A percentile compares a stretch with the other conserved stretches of the same genome.
Evolutionary conservation across 257 asterid species (phyloP).

Genomic region (Leonotis leonurus): DNA sequence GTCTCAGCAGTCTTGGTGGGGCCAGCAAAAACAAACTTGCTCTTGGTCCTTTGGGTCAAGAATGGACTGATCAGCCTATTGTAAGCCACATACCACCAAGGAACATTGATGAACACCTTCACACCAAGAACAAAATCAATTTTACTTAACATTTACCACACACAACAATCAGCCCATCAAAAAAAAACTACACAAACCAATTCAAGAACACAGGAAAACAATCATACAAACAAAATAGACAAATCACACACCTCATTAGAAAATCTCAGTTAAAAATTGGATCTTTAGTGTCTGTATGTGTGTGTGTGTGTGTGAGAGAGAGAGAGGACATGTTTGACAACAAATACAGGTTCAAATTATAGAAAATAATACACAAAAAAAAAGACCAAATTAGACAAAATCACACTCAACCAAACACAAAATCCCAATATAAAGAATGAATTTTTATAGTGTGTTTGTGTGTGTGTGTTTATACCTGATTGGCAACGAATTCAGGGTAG

Average conservation of each 20-base stretch:
- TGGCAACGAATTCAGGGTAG: slow-evolving; percentile 93
- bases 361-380: too few species aligned
- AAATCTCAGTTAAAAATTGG: too few species aligned
- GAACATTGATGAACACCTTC: slow-evolving; percentile 92
- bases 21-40: slow-evolving; percentile 98
- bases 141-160: not conserved
- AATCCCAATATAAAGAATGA: not conserved
- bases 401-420: not conserved
- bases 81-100: slow-evolving; percentile 98
- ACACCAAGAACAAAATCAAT: not conserved
- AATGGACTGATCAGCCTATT: slow-evolving; percentile 82
- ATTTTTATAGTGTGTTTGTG: too few species aligned
- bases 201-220: too few species aligned
- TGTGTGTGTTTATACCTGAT: slow-evolving; percentile 55
- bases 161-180: not conserved
- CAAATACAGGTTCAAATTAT: too few species aligned
- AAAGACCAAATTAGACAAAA: too few species aligned
- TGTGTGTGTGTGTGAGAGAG: too few species aligned
- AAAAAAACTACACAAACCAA: not conserved
- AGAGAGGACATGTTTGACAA: too few species aligned
- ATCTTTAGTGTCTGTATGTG: too few species aligned
- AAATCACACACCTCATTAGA: too few species aligned
- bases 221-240: too few species aligned
- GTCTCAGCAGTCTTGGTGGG: slow-evolving; percentile 83
- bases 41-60: slow-evolving; percentile 86